Evolutionary conservation across 2,329 filamentous ascomycete genomes (phyloP).

Genomic region (Sporothrix pallida): DNA sequence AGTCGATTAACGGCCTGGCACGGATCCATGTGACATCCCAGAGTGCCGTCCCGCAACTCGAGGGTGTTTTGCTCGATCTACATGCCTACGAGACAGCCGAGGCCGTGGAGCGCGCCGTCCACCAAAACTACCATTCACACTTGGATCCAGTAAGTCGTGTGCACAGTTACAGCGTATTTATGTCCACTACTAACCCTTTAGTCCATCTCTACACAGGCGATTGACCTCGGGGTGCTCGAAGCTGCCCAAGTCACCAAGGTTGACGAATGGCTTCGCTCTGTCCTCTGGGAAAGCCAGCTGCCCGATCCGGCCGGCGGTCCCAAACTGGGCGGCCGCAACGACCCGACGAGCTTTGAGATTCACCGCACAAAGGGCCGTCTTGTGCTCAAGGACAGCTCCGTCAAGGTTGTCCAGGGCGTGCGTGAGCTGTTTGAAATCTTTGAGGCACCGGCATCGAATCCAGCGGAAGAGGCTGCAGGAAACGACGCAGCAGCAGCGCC

Average conservation of each 20-base stretch:
- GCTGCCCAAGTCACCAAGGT: constrained; percentile 64
- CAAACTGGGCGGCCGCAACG: constrained; percentile 27
- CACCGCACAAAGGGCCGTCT: constrained; percentile 87
- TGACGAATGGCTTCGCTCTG: constrained; percentile 79
- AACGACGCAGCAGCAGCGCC: constrained; percentile 31
- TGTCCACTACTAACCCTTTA: constrained; percentile 44
- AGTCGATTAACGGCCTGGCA: constrained; percentile 87
- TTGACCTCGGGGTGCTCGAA: constrained; percentile 68
- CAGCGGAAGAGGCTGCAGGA: constrained; percentile 40
- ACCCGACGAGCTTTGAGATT: constrained; percentile 68
- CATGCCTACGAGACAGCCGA: constrained; percentile 89
- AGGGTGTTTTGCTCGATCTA: constrained; percentile 85
- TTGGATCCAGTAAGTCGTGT: constrained; percentile 72
- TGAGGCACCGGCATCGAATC: constrained; percentile 56
- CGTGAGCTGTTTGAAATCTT: constrained; percentile 92
- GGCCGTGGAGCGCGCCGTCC: constrained; percentile 70
- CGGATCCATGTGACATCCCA: constrained; percentile 82
- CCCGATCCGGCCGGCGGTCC: constrained; percentile 47
- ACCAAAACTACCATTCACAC: constrained; percentile 77
- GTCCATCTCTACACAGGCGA: constrained; percentile 83
- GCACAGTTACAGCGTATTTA: background rate
- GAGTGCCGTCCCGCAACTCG: constrained; percentile 78
- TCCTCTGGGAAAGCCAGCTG: constrained; percentile 80
- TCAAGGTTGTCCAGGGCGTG: constrained; percentile 87
- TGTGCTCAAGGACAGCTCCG: constrained; percentile 64